phyloP scores from a whole-genome alignment of 257 asterid species.

The Pogostemon cablin region DNA sequence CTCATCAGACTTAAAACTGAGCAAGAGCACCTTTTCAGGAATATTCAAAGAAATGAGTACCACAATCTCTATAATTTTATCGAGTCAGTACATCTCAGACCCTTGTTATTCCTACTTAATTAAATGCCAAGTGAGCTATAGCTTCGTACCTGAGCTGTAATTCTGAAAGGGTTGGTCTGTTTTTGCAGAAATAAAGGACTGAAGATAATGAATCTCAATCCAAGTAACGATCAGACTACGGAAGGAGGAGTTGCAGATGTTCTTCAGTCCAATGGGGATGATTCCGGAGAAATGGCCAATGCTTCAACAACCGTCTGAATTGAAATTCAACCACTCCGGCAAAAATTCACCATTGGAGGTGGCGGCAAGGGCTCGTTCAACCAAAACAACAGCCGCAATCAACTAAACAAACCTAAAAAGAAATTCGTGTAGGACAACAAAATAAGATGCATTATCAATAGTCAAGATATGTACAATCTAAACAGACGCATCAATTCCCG shows the following conservation, averaged over 20 bases:
- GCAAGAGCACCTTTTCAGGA: conserved; percentile 96
- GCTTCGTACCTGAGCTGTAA: conserved; percentile 9
- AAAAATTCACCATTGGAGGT: no score
- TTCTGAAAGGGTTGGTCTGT: conserved; percentile 24
- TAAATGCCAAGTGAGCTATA: conserved; percentile 17
- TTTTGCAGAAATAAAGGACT: conserved; percentile 70
- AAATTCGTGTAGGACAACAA: no score
- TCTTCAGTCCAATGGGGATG: no score
- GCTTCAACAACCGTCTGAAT: no score
- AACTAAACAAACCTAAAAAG: no score
- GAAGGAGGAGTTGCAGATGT: conserved; percentile 76
- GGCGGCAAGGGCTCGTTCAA: no score
- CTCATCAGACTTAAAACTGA: conserved; percentile 85
- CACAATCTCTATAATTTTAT: conserved; percentile 71
- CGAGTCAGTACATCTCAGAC: conserved; percentile 50
- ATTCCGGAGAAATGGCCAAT: no score
- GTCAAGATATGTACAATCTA: no score
- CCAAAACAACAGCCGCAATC: no score
- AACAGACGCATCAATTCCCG: no score
- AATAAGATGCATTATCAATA: no score
- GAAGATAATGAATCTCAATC: conserved; percentile 66
- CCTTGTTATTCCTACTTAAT: conserved; percentile 3
- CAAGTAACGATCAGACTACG: conserved; percentile 43
- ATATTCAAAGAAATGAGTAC: conserved; percentile 91
- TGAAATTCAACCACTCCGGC: no score